These are phyloP conservation scores for Stenogyne calaminthoides DNA, from an alignment of 305 asterid genomes.

Conservation along the genomic window DNA sequence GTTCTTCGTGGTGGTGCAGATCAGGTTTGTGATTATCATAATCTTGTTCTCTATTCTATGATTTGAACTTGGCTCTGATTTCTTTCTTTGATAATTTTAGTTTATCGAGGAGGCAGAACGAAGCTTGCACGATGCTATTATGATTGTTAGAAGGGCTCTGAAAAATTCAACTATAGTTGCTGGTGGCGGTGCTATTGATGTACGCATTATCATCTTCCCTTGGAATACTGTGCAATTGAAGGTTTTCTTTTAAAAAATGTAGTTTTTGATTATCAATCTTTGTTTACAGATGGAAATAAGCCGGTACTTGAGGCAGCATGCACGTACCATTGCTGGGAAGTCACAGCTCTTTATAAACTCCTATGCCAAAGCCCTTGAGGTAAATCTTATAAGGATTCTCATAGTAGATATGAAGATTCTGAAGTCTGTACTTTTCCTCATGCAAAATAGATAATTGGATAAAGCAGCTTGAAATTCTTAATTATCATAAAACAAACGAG, in stretches of 20 bases:
- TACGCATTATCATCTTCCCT: slow-evolving; percentile 41
- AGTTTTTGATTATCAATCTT: not conserved
- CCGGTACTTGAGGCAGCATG: slow-evolving; percentile 94
- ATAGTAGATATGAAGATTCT: not conserved
- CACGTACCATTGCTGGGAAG: slow-evolving; percentile 95
- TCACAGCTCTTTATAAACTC: slow-evolving; percentile 96
- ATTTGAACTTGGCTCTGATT: slow-evolving; percentile 30
- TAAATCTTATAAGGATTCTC: slow-evolving; percentile 8
- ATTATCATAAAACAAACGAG: not conserved
- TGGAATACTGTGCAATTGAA: not conserved
- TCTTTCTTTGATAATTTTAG: slow-evolving; percentile 44
- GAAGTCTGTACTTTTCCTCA: not conserved
- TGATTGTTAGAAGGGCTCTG: slow-evolving; percentile 92
- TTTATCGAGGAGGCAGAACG: slow-evolving; percentile 93
- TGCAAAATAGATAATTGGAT: not conserved
- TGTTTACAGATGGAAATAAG: slow-evolving; percentile 91
- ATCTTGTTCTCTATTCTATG: slow-evolving; percentile 8
- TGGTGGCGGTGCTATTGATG: slow-evolving; percentile 99
- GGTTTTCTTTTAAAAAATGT: not conserved
- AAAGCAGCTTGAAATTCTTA: not conserved
- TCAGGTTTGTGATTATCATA: slow-evolving; percentile 63
- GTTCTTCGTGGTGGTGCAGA: slow-evolving; percentile 99
- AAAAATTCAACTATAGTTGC: slow-evolving; percentile 95
- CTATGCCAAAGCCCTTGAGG: slow-evolving; percentile 92
- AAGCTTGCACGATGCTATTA: slow-evolving; percentile 85